A percentile compares a stretch with the other conserved stretches of the same genome.
phyloP scores from a whole-genome alignment of 179 eudicot species.

The Spinacia oleracea region DNA sequence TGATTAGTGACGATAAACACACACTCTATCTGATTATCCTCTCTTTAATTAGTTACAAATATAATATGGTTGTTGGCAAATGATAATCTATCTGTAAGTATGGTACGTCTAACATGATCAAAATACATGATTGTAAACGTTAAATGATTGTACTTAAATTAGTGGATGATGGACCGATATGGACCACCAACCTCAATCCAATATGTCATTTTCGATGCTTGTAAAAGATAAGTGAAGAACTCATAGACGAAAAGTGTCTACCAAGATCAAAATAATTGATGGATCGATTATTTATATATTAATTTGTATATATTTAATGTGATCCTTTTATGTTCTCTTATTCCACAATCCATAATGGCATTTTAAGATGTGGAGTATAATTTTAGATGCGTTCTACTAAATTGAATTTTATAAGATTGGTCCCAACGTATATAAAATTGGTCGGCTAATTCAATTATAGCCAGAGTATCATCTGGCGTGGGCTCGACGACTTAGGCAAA shows the following conservation, averaged over 20 bases:
- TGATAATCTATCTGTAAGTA: neutral
- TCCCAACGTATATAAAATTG: no score
- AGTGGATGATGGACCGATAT: slow-evolving; percentile 21
- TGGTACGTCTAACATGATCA: slow-evolving; percentile 17
- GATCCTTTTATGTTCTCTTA: neutral
- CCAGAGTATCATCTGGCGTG: no score
- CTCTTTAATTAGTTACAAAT: neutral
- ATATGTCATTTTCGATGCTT: slow-evolving; percentile 19
- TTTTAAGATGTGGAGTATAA: no score
- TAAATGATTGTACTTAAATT: slow-evolving; percentile 18
- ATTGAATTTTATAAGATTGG: no score
- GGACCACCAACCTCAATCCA: slow-evolving; percentile 26
- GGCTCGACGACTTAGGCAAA: no score
- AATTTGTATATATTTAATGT: neutral
- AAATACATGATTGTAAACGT: slow-evolving; percentile 5
- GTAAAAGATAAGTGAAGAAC: slow-evolving; percentile 19
- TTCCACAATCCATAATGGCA: neutral
- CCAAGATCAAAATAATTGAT: neutral
- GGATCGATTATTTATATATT: no score
- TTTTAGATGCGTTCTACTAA: no score
- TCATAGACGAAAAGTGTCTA: slow-evolving; percentile 19
- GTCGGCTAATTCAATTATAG: no score
- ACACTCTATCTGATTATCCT: neutral
- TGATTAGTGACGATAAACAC: neutral
- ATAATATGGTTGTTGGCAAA: neutral